phyloP scores from a whole-genome alignment of 306 rosid genomes.

The Calophaca sinica region DNA sequence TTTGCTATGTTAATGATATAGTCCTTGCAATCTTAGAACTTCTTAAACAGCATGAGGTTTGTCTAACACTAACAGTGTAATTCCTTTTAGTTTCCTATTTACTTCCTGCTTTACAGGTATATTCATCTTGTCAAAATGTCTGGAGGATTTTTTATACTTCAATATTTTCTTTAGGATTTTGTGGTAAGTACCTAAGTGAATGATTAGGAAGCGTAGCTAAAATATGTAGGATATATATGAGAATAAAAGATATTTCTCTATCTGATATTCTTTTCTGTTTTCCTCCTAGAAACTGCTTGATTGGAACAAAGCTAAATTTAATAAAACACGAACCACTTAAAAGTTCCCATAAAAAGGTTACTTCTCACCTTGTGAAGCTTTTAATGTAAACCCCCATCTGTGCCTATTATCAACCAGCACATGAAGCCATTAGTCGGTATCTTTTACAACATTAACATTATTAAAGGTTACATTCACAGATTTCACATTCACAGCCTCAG shows the following conservation, averaged over 20 bases:
- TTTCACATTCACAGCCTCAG: conserved; percentile 15
- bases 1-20: conserved; percentile 88
- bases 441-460: background rate
- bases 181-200: background rate
- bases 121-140: conserved; percentile 15
- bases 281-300: conserved; percentile 18
- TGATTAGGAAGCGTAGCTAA: conserved; percentile 4
- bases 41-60: conserved; percentile 83
- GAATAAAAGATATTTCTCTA: background rate
- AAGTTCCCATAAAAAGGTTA: background rate
- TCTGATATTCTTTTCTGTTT: background rate
- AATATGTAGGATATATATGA: conserved; percentile 14
- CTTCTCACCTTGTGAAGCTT: conserved; percentile 20
- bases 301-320: conserved; percentile 19
- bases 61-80: conserved; percentile 7
- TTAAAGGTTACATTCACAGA: background rate
- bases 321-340: background rate
- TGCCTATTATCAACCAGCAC: background rate
- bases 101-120: conserved; percentile 9
- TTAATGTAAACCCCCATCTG: background rate
- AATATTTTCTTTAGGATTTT: conserved; percentile 26
- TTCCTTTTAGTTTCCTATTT: conserved; percentile 14
- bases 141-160: background rate
- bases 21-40: conserved; percentile 88
- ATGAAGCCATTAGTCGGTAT: background rate